phyloP scores from a whole-genome alignment of 257 asterid species.

The Ajuga chamaepitys region DNA sequence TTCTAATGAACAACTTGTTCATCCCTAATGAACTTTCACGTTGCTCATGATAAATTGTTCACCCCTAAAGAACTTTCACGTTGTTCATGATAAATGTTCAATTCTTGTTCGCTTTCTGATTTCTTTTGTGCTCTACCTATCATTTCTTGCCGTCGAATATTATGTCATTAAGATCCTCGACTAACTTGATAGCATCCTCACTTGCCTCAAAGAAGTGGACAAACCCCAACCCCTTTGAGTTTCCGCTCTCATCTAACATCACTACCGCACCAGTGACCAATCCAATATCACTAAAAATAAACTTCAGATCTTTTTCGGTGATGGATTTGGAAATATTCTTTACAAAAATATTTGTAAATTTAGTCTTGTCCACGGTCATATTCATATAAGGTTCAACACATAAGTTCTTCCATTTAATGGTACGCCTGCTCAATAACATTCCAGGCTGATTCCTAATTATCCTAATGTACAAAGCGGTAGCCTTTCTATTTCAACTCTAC shows the following conservation, averaged over 20 bases:
- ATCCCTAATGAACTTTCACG: too few species aligned
- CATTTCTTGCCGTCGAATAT: slow-evolving; percentile 35
- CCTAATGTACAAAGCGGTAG: slow-evolving; percentile 56
- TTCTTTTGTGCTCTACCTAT: slow-evolving; percentile 57
- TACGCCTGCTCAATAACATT: slow-evolving; percentile 40
- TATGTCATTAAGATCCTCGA: slow-evolving; percentile 44
- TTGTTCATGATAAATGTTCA: slow-evolving; percentile 32
- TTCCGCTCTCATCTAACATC: slow-evolving; percentile 50
- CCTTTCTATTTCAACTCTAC: slow-evolving; percentile 56
- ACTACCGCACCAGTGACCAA: slow-evolving; percentile 34
- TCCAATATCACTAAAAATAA: slow-evolving; percentile 43
- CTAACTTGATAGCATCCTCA: slow-evolving; percentile 50
- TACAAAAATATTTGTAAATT: slow-evolving; percentile 57
- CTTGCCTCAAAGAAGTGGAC: slow-evolving; percentile 51
- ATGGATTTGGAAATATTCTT: slow-evolving; percentile 48
- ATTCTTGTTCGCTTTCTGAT: slow-evolving; percentile 43
- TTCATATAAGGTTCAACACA: slow-evolving; percentile 52
- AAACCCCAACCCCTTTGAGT: slow-evolving; percentile 58
- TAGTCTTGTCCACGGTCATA: slow-evolving; percentile 37
- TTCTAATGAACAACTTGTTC: slow-evolving; percentile 36
- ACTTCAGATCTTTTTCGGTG: slow-evolving; percentile 39
- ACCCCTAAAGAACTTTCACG: slow-evolving; percentile 25
- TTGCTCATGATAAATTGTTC: too few species aligned
- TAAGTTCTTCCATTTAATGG: slow-evolving; percentile 30
- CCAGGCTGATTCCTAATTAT: slow-evolving; percentile 35